A percentile compares a stretch with the other conserved stretches of the same genome.
Conservation (phyloP, 1,284 basidiomycete species). For the Melanopsichium pennsylvanicum region DNA sequence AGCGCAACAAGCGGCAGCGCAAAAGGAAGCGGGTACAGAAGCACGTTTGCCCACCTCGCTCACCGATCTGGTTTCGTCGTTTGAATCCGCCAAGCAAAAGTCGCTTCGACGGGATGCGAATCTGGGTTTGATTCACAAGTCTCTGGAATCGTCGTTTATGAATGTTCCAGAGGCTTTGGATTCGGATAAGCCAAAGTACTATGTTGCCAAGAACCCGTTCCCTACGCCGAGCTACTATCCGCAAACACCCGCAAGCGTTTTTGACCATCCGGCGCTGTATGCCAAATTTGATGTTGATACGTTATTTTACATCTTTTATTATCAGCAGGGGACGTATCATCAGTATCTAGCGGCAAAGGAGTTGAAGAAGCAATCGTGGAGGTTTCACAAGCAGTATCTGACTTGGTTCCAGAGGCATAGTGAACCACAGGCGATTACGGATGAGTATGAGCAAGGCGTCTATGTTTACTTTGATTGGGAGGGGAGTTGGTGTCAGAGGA, state of each 20-base stretch:
- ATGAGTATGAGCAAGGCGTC: slow-evolving; percentile 98
- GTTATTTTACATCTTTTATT: slow-evolving; percentile 99
- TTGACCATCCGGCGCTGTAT: slow-evolving; percentile 87
- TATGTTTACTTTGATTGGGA: slow-evolving; percentile 67
- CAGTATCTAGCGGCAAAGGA: slow-evolving; percentile 98
- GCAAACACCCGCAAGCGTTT: slow-evolving; percentile 80
- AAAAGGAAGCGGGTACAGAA: slow-evolving; percentile 53
- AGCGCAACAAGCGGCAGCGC: slow-evolving; percentile 48
- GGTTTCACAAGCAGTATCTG: slow-evolving; percentile 98
- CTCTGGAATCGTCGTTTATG: slow-evolving; percentile 87
- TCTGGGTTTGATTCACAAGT: slow-evolving; percentile 76
- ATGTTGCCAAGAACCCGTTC: slow-evolving; percentile 91
- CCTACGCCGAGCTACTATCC: slow-evolving; percentile 94
- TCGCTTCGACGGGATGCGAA: slow-evolving; percentile 84
- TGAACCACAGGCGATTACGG: slow-evolving; percentile 98
- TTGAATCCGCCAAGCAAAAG: slow-evolving; percentile 94
- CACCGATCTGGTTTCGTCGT: slow-evolving; percentile 91
- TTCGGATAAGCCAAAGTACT: slow-evolving; percentile 77
- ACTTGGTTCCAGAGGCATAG: slow-evolving; percentile 99
- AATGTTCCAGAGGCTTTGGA: slow-evolving; percentile 91
- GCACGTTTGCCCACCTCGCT: slow-evolving; percentile 75
- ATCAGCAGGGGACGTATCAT: slow-evolving; percentile 93
- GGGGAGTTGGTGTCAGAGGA: slow-evolving; percentile 86
- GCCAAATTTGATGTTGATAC: slow-evolving; percentile 95
- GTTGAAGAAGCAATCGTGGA: slow-evolving; percentile 96